These are phyloP conservation scores for Kokia cookei DNA, from an alignment of 441 rosid genomes.

Conservation along the genomic window DNA sequence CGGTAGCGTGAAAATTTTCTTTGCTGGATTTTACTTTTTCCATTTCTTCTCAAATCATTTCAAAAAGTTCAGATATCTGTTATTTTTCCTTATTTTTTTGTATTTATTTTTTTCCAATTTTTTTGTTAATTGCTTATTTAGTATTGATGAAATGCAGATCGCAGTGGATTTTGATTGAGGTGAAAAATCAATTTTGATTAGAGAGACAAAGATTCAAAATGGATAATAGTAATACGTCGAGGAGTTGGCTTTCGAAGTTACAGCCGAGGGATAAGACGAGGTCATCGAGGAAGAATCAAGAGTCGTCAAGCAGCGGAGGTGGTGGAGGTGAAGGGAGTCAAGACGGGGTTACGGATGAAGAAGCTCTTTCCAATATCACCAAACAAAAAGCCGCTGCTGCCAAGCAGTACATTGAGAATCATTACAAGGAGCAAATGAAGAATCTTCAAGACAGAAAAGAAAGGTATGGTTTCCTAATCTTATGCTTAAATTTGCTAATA, in stretches of 20 bases:
- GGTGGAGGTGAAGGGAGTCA: conserved; percentile 17
- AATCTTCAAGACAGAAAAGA: conserved; percentile 84
- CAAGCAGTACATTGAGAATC: conserved; percentile 91
- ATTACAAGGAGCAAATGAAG: conserved; percentile 97
- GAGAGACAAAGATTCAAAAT: conserved; percentile 16
- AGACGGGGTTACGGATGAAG: conserved; percentile 38
- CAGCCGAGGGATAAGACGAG: conserved; percentile 78
- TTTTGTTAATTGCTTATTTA: neutral
- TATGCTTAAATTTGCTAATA: neutral
- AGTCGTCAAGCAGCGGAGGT: conserved; percentile 11
- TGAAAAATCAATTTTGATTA: neutral
- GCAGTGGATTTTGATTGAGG: conserved; percentile 1
- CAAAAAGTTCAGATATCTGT: neutral
- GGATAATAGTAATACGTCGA: conserved; percentile 57
- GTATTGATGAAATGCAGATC: conserved; percentile 4
- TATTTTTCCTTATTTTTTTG: neutral
- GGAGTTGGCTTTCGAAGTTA: conserved; percentile 84
- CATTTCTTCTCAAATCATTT: neutral
- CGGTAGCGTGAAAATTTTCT: conserved; percentile 41
- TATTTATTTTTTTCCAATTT: neutral
- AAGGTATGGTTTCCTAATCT: conserved; percentile 31
- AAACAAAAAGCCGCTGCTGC: conserved; percentile 93
- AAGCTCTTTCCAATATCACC: conserved; percentile 58
- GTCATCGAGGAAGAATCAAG: conserved; percentile 38
- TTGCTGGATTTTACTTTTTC: neutral